phyloP scores from a whole-genome alignment of 1,139 yeast genomes.

The Scheffersomyces quercinus region DNA sequence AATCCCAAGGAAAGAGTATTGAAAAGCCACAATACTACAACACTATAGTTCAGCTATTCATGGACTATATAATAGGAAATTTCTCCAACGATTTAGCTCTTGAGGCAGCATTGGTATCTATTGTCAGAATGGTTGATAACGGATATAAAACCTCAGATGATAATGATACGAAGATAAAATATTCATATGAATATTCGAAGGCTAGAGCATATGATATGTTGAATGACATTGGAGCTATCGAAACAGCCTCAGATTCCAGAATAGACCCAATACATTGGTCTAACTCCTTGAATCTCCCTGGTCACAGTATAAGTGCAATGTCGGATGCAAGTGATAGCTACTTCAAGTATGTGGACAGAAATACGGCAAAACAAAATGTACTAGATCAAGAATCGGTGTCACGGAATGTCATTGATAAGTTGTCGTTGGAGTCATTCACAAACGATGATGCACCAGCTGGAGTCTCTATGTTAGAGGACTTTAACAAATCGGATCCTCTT shows the following conservation, averaged over 20 bases:
- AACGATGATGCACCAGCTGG: background rate
- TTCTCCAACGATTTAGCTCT: slow-evolving; percentile 39
- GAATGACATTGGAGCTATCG: slow-evolving; percentile 20
- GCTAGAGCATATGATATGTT: slow-evolving; percentile 52
- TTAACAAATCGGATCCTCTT: slow-evolving; percentile 38
- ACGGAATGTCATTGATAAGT: background rate
- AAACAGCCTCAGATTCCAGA: background rate
- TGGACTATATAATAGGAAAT: slow-evolving; percentile 52
- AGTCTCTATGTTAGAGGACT: slow-evolving; percentile 17
- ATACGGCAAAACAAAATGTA: slow-evolving; percentile 1
- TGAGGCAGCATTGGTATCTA: slow-evolving; percentile 35
- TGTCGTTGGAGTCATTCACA: background rate
- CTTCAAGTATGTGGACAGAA: slow-evolving; percentile 30
- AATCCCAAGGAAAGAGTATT: slow-evolving; percentile 14
- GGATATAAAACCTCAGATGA: slow-evolving; percentile 14
- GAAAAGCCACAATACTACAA: slow-evolving; percentile 28
- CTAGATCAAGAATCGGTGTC: background rate
- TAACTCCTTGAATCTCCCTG: slow-evolving; percentile 41
- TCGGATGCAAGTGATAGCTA: slow-evolving; percentile 46
- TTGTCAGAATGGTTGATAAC: slow-evolving; percentile 36
- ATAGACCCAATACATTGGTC: slow-evolving; percentile 50
- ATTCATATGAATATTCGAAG: slow-evolving; percentile 44
- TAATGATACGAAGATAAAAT: slow-evolving; percentile 14
- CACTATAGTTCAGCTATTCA: slow-evolving; percentile 42
- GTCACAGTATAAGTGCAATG: slow-evolving; percentile 34